Evolutionary conservation across 1,284 basidiomycete genomes (phyloP).

Genomic region (Tetrapyrgos nigripes): DNA sequence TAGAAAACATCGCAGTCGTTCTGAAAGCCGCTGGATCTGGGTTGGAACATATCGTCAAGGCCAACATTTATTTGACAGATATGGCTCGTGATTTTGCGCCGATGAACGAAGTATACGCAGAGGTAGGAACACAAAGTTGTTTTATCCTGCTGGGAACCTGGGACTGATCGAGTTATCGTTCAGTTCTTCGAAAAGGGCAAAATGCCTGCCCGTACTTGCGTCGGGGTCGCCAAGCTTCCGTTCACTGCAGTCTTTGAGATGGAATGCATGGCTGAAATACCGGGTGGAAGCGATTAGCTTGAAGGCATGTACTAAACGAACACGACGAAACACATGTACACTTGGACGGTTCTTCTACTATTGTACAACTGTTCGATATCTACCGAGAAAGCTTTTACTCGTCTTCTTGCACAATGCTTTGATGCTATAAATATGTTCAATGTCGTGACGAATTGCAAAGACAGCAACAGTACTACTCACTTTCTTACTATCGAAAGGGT

Average conservation of each 20-base stretch:
- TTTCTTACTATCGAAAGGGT: slow-evolving; percentile 59
- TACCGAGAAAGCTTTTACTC: neutral
- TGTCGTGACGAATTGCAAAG: neutral
- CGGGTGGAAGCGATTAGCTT: slow-evolving; percentile 5
- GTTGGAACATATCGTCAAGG: slow-evolving; percentile 66
- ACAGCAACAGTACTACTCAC: slow-evolving; percentile 26
- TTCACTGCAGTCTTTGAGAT: slow-evolving; percentile 69
- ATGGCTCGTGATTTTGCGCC: slow-evolving; percentile 54
- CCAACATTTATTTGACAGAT: slow-evolving; percentile 63
- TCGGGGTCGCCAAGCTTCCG: slow-evolving; percentile 67
- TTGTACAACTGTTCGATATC: neutral
- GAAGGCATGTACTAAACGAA: neutral
- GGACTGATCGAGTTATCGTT: neutral
- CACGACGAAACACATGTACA: neutral
- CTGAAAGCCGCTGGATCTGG: slow-evolving; percentile 66
- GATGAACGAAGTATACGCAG: slow-evolving; percentile 61
- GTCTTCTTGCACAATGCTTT: slow-evolving; percentile 23
- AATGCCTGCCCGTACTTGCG: slow-evolving; percentile 69
- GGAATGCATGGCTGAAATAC: slow-evolving; percentile 65
- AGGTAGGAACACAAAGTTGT: slow-evolving; percentile 39
- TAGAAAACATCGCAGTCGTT: slow-evolving; percentile 64
- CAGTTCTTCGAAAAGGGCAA: slow-evolving; percentile 59
- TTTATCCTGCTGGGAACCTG: neutral
- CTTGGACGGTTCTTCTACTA: neutral
- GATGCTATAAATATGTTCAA: slow-evolving; percentile 21